Base-by-base conservation (phyloP, 805 yeast species). In the Scheffersomyces stipitis region DNA sequence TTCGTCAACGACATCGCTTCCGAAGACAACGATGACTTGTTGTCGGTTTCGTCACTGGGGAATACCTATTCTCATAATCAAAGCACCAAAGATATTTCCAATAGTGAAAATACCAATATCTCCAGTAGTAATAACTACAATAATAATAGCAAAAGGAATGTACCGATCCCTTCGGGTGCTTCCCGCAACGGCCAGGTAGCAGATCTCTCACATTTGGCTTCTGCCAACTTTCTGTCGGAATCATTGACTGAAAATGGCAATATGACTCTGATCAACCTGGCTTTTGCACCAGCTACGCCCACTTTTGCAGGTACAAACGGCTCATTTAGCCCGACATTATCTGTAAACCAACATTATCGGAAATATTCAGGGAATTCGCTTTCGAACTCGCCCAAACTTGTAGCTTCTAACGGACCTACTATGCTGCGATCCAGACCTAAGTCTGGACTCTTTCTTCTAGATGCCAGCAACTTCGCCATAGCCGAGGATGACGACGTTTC, bases 211-310 rank as follows among this genome's bases (percentile, higher is more conserved):
- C 51, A 47, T 30, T 48, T 68, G 15, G 59, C 61, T 12, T 64
- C 71, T 37, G 63, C 69, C 31, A 69, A 69, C 45, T 69, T 69
- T 46, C 64, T 70, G 7, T 44, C 67, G 2, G 70, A 65, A 28
- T 64, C 69, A 1, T 31, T 63, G 4, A 42, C 42, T 13, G 50
- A 36, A 12, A 7, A 20, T 10, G 10, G 10, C 24, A 20, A 20
- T 10, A 20, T 20, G 24, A n/a, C n/a, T 18, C 34, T 7, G 30
- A 12, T 12, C 15, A 8, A 5, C 4, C 15, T n/a, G 30, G 30
- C 30, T 1, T 34, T 34, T 15, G 18, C 31, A 10, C 42, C 42
- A 8, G 15, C 26, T 5, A 40, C 43, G 3, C 43, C 43, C 22
- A 36, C 40, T 4, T 27, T 24, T 15, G 8, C 14, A 14, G 29